Evolutionary conservation across 345 rosid species (phyloP), one percentile per base, ranked within the genome.

Genomic region (Trapa bicornis): DNA sequence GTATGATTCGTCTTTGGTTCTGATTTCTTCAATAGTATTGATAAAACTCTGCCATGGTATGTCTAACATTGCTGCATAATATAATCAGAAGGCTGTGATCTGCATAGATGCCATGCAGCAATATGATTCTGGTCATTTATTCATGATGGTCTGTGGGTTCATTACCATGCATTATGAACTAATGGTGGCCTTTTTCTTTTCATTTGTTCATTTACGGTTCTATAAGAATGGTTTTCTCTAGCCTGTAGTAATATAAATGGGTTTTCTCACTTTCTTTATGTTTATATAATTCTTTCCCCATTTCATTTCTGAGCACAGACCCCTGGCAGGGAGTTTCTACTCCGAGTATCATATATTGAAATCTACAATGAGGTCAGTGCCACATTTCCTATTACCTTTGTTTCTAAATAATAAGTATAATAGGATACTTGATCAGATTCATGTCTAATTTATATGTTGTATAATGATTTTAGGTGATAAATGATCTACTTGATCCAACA

Each of bases 301-400:
- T 41, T 41, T 37, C 54, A 15, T 52, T 57, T 56, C 57, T 70
- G 69, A 32, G 50, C 78, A 68, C 91, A 95, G 99, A 89, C 99
- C 78, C 98, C 99, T 67, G 98, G 99, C 82, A 83, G 97, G 72
- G 99, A 95, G 79, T 95, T 87, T 81, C 80, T 95, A 75, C 87
- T 95, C 68, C 98, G 99, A 5, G 98, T 95, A 69, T 95, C 99
- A 56, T 95, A 95, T 82, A 94, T 95, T 72, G 99, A 95, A 86
- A 95, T 95, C 68, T 91, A 95, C 79, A 95, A 95, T 54, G 99
- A 95, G 98, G 99, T 86, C 32, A 73, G 90, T 80, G 65, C 61
- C 65, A 47, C 42, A 17, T 48, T 43, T 36, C 53, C 37, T 35
- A 68, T 39, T 63, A 22, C 39, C 29, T n/a, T 37, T 37, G 48